A percentile compares a stretch with the other conserved stretches of the same genome.
Evolutionary conservation across 345 rosid species (phyloP).

Genomic region (Melaleuca quinquenervia): DNA sequence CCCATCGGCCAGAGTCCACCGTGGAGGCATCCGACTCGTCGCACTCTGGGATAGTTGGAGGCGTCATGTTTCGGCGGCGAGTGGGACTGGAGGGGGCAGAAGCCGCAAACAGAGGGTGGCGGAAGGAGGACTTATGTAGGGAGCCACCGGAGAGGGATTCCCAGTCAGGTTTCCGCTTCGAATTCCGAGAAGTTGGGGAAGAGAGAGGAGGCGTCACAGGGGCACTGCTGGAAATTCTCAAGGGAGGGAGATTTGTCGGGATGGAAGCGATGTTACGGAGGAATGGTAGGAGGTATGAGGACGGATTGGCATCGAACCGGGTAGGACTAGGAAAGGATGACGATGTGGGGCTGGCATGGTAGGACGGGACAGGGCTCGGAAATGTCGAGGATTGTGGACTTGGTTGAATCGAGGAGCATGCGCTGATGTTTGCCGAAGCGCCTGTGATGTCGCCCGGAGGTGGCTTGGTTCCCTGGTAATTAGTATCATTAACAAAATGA

Average conservation of each 20-base stretch:
- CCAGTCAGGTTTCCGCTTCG: conserved; percentile 51
- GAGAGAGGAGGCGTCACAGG: conserved; percentile 98
- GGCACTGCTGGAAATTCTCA: conserved; percentile 88
- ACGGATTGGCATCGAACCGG: conserved; percentile 42
- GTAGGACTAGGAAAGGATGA: conserved; percentile 73
- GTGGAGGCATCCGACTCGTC: conserved; percentile 85
- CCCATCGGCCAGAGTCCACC: conserved; percentile 80
- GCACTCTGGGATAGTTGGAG: conserved; percentile 86
- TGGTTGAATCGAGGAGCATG: conserved; percentile 66
- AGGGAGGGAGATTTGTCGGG: conserved; percentile 63
- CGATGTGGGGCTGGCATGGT: conserved; percentile 55
- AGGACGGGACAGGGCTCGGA: conserved; percentile 67
- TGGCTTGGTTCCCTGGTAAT: conserved; percentile 68
- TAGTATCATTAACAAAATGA: neutral
- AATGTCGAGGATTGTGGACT: conserved; percentile 74
- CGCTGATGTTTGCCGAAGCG: conserved; percentile 40
- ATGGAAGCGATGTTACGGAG: conserved; percentile 52
- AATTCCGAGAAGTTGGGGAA: conserved; percentile 70
- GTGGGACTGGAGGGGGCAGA: conserved; percentile 97
- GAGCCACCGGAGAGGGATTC: conserved; percentile 51
- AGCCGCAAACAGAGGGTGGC: conserved; percentile 48
- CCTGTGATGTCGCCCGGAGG: conserved; percentile 31
- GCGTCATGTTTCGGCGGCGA: conserved; percentile 60
- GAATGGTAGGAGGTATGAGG: conserved; percentile 60
- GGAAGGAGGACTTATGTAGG: conserved; percentile 13